Evolutionary conservation across 2,329 filamentous ascomycete species (phyloP), one percentile per base, ranked within the genome.

Genomic region (Colletotrichum abscissum): DNA sequence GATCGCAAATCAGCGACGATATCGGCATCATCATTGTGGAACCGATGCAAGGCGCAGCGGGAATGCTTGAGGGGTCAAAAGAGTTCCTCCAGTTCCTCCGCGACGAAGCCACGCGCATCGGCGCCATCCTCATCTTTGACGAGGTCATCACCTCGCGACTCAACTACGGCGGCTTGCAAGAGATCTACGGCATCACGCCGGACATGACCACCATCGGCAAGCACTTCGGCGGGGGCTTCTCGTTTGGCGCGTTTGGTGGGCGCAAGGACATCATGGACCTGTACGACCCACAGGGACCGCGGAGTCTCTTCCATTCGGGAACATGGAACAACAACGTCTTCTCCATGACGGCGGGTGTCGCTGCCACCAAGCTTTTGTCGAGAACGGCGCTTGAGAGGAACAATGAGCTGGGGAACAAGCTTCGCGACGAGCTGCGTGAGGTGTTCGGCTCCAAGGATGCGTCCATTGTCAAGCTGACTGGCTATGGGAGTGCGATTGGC

Each of bases 81-180:
- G 85, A 85, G 22, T 93, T 93, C 75, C 58, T 75, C 22, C 60
- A 62, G 4, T 69, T 74, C 24, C 68, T 75, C 42, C 52, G 72
- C 12, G 62, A 72, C 22, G 74, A 74, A 26, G 68, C 74, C 1
- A 74, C 64, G 3, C 68, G 74, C 6, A 24, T 72, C 46, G 88
- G 87, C 1, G 88, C 89, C 0, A 71, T 94, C 1, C 87, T 94
- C 75, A 90, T 94, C 46, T 82, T 93, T 16, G 92, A 94, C 78
- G 92, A 94, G 80, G 92, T 94, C 6, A 92, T 93, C 88, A 93
- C 92, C 0, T 92, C 89, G 4, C 86, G 92, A 2, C 81, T 93
- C 33, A 81, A 84, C 22, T 82, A 83, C 1, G 81, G 85, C 7
- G 91, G 92, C 0, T 79, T 91, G 3, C 84, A 86, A 6, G 77